Percentiles rank a stretch among this genome's conserved stretches.
Evolutionary conservation across 2,329 filamentous ascomycete genomes (phyloP).

Genomic region (Rachicladosporium sp.): DNA sequence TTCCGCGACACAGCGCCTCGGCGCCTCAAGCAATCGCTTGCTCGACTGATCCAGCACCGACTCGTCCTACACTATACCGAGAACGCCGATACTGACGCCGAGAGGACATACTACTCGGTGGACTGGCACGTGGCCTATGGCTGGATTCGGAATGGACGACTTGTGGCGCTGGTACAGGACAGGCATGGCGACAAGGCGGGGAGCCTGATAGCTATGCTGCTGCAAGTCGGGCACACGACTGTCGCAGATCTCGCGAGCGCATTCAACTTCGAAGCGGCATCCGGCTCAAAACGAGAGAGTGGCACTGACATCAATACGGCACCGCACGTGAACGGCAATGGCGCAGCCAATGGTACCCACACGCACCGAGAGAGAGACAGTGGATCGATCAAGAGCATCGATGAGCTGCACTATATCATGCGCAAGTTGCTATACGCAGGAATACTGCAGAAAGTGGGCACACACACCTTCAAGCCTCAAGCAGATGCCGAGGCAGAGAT

Average conservation of each 20-base stretch:
- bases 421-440: conserved; percentile 47
- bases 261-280: conserved; percentile 4
- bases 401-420: conserved; percentile 33
- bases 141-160: conserved; percentile 68
- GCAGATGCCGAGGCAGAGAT: conserved; percentile 46
- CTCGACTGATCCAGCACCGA: conserved; percentile 78
- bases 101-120: conserved; percentile 65
- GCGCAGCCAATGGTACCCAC: conserved; percentile 9
- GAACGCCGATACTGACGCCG: not conserved
- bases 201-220: conserved; percentile 60
- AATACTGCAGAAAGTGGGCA: conserved; percentile 51
- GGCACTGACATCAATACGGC: conserved; percentile 10
- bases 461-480: conserved; percentile 37
- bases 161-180: conserved; percentile 61
- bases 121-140: conserved; percentile 71
- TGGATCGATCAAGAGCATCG: conserved; percentile 8
- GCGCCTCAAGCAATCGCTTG: conserved; percentile 69
- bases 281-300: conserved; percentile 19
- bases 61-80: conserved; percentile 41
- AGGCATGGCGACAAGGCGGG: conserved; percentile 64
- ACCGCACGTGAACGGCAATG: conserved; percentile 15
- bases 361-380: too few species aligned
- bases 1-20: conserved; percentile 33
- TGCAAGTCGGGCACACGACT: conserved; percentile 66
- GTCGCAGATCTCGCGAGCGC: conserved; percentile 46